Conservation (phyloP, 495 filamentous ascomycete genomes). For the Neurospora sp. region DNA sequence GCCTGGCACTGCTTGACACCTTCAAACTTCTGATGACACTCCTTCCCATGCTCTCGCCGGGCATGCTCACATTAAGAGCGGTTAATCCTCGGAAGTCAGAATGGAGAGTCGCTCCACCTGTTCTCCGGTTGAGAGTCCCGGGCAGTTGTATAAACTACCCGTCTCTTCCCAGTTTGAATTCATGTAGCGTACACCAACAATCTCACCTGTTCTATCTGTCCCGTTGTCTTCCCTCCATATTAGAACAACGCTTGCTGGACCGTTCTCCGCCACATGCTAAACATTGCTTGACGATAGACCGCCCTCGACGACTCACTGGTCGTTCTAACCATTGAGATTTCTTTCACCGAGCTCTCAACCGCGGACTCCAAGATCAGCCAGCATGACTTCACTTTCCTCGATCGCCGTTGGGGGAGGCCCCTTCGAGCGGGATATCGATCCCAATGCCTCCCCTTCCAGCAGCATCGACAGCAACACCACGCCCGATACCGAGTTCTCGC, state of each 20-base stretch:
- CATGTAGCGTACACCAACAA: background rate
- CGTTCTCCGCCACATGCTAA: background rate
- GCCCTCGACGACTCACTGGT: background rate
- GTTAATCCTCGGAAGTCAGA: background rate
- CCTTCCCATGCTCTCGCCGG: background rate
- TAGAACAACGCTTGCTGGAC: background rate
- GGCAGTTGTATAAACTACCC: background rate
- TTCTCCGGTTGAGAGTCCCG: background rate
- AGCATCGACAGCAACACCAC: slow-evolving; percentile 35
- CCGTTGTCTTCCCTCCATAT: background rate
- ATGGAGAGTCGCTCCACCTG: background rate
- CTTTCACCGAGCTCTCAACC: background rate
- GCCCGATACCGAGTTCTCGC: slow-evolving; percentile 41
- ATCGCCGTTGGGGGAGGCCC: background rate
- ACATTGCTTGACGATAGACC: background rate
- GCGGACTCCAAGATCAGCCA: slow-evolving; percentile 5
- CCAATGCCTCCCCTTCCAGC: slow-evolving; percentile 29
- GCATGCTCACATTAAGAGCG: background rate
- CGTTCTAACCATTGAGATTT: background rate
- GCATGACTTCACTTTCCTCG: slow-evolving; percentile 3
- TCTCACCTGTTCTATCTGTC: background rate
- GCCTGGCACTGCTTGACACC: background rate
- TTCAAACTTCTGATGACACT: background rate
- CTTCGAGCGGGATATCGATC: slow-evolving; percentile 21
- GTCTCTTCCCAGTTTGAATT: background rate